Percentiles rank a stretch among this genome's conserved stretches.
phyloP scores from a whole-genome alignment of 805 yeast genomes.

The Cyberlindnera subsufficiens region DNA sequence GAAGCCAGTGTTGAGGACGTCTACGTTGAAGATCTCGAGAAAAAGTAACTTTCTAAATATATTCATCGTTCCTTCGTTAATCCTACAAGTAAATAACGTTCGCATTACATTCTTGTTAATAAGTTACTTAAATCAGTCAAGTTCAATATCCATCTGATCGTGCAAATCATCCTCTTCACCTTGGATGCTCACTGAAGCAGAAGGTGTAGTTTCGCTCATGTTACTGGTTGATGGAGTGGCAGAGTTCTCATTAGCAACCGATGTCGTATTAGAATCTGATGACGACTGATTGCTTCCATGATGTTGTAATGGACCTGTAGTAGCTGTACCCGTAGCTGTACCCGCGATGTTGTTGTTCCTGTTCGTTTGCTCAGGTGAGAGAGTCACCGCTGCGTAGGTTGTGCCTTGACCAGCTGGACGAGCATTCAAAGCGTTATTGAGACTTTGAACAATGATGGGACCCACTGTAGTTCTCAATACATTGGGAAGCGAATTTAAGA shows the following conservation, averaged over 20 bases:
- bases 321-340: too few relatives aligned
- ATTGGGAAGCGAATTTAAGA: conserved; percentile 8
- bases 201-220: background rate
- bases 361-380: background rate
- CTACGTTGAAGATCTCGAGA: conserved; percentile 3
- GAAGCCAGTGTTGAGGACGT: conserved; percentile 6
- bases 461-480: conserved; percentile 9
- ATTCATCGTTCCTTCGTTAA: too few relatives aligned
- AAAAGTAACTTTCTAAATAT: background rate
- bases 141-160: conserved; percentile 1
- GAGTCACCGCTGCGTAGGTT: conserved; percentile 7
- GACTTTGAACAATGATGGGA: conserved; percentile 8
- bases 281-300: background rate
- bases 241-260: too few relatives aligned
- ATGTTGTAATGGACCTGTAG: too few relatives aligned
- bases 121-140: too few relatives aligned
- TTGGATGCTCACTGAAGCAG: background rate
- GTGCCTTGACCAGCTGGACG: conserved; percentile 9
- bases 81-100: too few relatives aligned
- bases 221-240: background rate
- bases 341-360: too few relatives aligned
- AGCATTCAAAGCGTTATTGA: conserved; percentile 11
- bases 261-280: background rate
- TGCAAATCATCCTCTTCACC: background rate
- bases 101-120: background rate